A percentile compares a stretch with the other conserved stretches of the same genome.
These are phyloP conservation scores for Scolecobasidium constrictum DNA, from an alignment of 2,329 filamentous ascomycete genomes.

Conservation along the genomic window DNA sequence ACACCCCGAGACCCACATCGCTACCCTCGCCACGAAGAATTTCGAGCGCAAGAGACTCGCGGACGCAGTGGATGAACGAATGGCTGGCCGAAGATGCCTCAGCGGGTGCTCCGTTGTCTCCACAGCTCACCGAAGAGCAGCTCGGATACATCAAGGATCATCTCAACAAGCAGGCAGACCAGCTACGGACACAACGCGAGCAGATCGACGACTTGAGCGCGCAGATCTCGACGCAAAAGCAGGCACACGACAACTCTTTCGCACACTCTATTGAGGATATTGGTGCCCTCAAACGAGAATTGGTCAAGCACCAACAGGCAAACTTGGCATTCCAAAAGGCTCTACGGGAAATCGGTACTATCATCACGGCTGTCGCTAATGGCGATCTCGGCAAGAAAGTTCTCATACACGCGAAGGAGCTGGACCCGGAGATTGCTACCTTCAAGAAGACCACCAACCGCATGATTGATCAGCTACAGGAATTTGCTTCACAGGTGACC, in stretches of 20 bases:
- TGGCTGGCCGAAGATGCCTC: slow-evolving; percentile 42
- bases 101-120: slow-evolving; percentile 32
- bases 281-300: slow-evolving; percentile 77
- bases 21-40: slow-evolving; percentile 19
- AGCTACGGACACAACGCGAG: slow-evolving; percentile 77
- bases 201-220: slow-evolving; percentile 78
- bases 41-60: slow-evolving; percentile 24
- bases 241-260: slow-evolving; percentile 71
- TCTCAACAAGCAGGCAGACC: slow-evolving; percentile 85
- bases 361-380: slow-evolving; percentile 89
- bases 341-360: slow-evolving; percentile 89
- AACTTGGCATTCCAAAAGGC: slow-evolving; percentile 99
- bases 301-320: slow-evolving; percentile 95
- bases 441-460: slow-evolving; percentile 98
- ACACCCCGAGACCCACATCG: slow-evolving; percentile 23
- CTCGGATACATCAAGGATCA: slow-evolving; percentile 79
- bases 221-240: slow-evolving; percentile 76
- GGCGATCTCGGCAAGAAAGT: slow-evolving; percentile 96
- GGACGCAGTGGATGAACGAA: slow-evolving; percentile 36
- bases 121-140: slow-evolving; percentile 66
- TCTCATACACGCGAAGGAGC: slow-evolving; percentile 86
- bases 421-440: slow-evolving; percentile 95
- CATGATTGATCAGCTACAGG: slow-evolving; percentile 97
- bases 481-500: slow-evolving; percentile 93
- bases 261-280: slow-evolving; percentile 75